Conservation (phyloP, 805 yeast genomes). For the Myxozyma vanderwaltii region DNA sequence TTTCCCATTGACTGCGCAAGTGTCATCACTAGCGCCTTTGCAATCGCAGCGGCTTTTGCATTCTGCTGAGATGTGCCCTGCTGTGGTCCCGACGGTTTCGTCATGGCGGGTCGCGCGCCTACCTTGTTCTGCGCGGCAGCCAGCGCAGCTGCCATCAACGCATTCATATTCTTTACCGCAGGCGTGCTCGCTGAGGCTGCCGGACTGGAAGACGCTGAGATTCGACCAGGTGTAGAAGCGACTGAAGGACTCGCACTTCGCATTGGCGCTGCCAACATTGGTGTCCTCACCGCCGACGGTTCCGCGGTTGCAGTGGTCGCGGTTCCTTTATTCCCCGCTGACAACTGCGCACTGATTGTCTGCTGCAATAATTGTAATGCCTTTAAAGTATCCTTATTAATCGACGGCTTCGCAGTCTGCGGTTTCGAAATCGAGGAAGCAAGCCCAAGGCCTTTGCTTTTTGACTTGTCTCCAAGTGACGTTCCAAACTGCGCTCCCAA, state of each 20-base stretch:
- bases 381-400: conserved; percentile 59
- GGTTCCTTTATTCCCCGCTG: not conserved
- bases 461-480: not conserved
- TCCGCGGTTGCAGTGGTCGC: not conserved
- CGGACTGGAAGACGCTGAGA: not conserved
- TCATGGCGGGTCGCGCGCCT: not conserved
- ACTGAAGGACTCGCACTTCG: not conserved
- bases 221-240: not conserved
- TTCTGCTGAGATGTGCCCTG: conserved; percentile 7
- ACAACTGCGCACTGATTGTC: conserved; percentile 74
- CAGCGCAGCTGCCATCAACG: conserved; percentile 9
- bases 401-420: conserved; percentile 13
- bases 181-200: not conserved
- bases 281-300: not conserved
- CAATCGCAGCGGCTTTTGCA: conserved; percentile 33
- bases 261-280: not conserved
- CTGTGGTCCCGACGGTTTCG: not conserved
- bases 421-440: conserved; percentile 23
- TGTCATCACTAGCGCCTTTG: conserved; percentile 33
- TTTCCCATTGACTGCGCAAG: conserved; percentile 28
- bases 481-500: not conserved
- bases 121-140: conserved; percentile 1
- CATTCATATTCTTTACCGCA: not conserved
- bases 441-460: conserved; percentile 14
- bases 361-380: conserved; percentile 83